Evolutionary conservation across 2,329 filamentous ascomycete species (phyloP), one percentile per base, ranked within the genome.

Genomic region (Grosmannia serpens): DNA sequence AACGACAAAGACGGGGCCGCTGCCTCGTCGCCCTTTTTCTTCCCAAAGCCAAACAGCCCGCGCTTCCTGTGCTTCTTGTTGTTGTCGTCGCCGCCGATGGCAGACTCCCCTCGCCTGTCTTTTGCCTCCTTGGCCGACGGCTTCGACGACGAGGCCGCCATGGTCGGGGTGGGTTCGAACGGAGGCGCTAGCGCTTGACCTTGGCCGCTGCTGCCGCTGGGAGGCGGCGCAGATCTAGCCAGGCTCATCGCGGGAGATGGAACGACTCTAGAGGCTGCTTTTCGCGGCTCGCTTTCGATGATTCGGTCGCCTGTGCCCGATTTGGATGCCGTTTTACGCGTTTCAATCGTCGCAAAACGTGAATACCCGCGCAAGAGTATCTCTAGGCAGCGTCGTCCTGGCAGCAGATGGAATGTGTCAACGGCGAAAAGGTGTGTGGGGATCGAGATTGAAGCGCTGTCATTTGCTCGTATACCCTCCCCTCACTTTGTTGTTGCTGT

Each of bases 21-120:
- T 7, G 44, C 27, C 26, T 51, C 44, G 31, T 77, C 73, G 55
- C 73, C 71, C 72, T 82, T 84, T 29, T 67, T 63, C 61, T 65
- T 65, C 52, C 65, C 65, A 55, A 69, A 65, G 33, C 64, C 65
- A 38, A 71, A 71, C 26, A 73, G 61, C 38, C 64, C 63, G 53
- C 68, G 68, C 61, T 67, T 66, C 64, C 69, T 64, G 27, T 68
- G 65, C 64, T 72, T 69, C 64, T 69, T 68, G 60, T 69, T 67
- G 65, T 67, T 66, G 62, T 67, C 41, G n/a, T 20, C 47, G 38
- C 31, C n/a, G 15, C 9, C 46, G 24, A 8, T 24, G 6, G 53
- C 31, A 54, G 11, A 7, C 33, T 31, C 27, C 20, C 47, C 15
- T 17, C 26, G 27, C 15, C 24, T 17, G 5, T 26, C 47, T 27